Base-by-base conservation (phyloP, 1,139 yeast genomes). In the Candida mesenterica region DNA sequence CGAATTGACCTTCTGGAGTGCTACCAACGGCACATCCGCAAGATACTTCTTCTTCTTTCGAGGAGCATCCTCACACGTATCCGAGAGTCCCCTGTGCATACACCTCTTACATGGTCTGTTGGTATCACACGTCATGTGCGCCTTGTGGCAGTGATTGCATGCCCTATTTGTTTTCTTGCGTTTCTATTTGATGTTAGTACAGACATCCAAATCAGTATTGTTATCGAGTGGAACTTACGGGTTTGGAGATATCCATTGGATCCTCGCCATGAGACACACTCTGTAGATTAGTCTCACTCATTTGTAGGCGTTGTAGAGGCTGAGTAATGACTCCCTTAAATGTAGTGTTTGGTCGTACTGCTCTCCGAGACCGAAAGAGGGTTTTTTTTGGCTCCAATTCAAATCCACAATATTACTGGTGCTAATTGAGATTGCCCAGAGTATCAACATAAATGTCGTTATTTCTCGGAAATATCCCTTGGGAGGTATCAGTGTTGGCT, bases 61-160 rank as follows among this genome's bases (percentile, higher is more conserved):
- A 1, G 94, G 94, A 4, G 96, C 96, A 63, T 90, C 97, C 32
- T 79, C 78, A 61, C 98, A 90, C 0, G 86, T 69, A n/a, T 64
- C 72, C 3, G 72, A 77, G 19, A 88, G 62, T 0, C 92, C 92
- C 47, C 89, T 68, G 30, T 69, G 72, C 5, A 82, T 58, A 59
- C 98, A 92, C 34, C 96, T 61, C 37, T 72, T 72, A 52, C 98
- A 92, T 0, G 98, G 98, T 33, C 98, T 53, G 15, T 62, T 54
- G 16, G 79, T 72, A 48, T 87, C 96, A 56, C 97, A 89, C 0
- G 96, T 84, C 70, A 88, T 77, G 57, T 89, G 97, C 2, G 94
- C 83, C 49, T 79, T 74, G 43, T 88, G 88, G 54, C 97, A 89
- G 59, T 87, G 92, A 30, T 77, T 76, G 51, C 97, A 89, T 10